phyloP scores from a whole-genome alignment of 805 yeast genomes.

The Candida sphagnicola region DNA sequence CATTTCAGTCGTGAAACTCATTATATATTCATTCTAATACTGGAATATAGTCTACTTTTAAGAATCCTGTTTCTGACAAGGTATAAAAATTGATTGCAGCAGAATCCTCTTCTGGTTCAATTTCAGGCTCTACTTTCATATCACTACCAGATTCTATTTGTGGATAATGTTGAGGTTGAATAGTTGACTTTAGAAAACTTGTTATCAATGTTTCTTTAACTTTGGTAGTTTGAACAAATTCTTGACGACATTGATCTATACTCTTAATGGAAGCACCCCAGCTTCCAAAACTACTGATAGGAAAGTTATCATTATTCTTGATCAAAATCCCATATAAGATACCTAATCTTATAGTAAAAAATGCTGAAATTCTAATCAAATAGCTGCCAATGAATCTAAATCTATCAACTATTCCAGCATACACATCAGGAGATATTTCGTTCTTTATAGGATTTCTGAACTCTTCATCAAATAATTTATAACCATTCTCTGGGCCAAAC shows the following conservation, averaged over 20 bases:
- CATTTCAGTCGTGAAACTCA: no score
- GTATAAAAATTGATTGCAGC: slow-evolving; percentile 13
- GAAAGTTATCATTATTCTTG: slow-evolving; percentile 15
- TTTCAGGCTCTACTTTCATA: background rate
- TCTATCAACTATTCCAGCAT: slow-evolving; percentile 11
- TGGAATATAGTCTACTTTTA: slow-evolving; percentile 8
- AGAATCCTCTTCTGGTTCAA: slow-evolving; percentile 2
- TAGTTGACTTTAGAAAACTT: slow-evolving; percentile 2
- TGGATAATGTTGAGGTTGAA: slow-evolving; percentile 13
- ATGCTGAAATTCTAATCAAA: slow-evolving; percentile 27
- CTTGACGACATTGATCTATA: slow-evolving; percentile 17
- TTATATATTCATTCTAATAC: background rate
- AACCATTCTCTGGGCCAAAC: slow-evolving; percentile 14
- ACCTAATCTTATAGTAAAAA: slow-evolving; percentile 23
- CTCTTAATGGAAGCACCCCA: slow-evolving; percentile 27
- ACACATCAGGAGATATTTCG: slow-evolving; percentile 12
- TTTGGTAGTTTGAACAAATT: slow-evolving; percentile 18
- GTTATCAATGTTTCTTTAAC: slow-evolving; percentile 17
- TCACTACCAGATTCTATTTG: background rate
- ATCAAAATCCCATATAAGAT: slow-evolving; percentile 24
- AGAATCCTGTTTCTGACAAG: slow-evolving; percentile 10
- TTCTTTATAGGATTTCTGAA: slow-evolving; percentile 14
- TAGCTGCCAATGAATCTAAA: slow-evolving; percentile 24
- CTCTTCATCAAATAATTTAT: slow-evolving; percentile 17
- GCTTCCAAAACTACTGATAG: slow-evolving; percentile 18